Percentiles rank a stretch among this genome's conserved stretches.
These are phyloP conservation scores for Phytophthora constricta DNA, from an alignment of 352 stramenopile species.

Conservation along the genomic window DNA sequence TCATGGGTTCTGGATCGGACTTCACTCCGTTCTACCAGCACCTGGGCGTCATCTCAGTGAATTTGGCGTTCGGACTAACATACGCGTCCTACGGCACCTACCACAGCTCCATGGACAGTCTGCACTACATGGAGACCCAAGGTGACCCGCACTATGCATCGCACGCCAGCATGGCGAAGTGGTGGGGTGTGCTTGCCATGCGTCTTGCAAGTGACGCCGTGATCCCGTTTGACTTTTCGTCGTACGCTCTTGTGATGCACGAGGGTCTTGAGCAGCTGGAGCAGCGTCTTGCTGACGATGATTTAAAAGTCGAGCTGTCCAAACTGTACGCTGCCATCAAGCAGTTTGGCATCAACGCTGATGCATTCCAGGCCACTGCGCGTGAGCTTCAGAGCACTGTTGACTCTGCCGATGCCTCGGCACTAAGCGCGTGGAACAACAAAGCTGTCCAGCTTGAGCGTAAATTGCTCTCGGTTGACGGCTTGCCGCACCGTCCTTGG, in stretches of 20 bases:
- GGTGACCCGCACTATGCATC: slow-evolving; percentile 58
- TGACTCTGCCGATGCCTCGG: not conserved
- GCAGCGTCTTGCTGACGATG: slow-evolving; percentile 10
- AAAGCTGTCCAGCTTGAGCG: slow-evolving; percentile 44
- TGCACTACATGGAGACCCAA: slow-evolving; percentile 60
- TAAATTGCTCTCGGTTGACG: slow-evolving; percentile 31
- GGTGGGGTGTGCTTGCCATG: slow-evolving; percentile 57
- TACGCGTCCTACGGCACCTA: slow-evolving; percentile 63
- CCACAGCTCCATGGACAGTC: slow-evolving; percentile 83
- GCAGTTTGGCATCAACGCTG: slow-evolving; percentile 28
- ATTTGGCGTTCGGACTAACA: slow-evolving; percentile 55
- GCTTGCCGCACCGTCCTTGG: slow-evolving; percentile 49
- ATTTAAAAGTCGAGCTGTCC: slow-evolving; percentile 27
- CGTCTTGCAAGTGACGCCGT: slow-evolving; percentile 44
- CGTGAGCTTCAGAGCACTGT: slow-evolving; percentile 7
- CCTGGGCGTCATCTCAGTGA: slow-evolving; percentile 74
- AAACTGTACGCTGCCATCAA: slow-evolving; percentile 30
- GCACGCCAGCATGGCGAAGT: slow-evolving; percentile 43
- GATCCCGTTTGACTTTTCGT: slow-evolving; percentile 51
- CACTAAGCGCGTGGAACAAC: slow-evolving; percentile 26
- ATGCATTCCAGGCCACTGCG: slow-evolving; percentile 22
- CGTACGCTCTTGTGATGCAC: slow-evolving; percentile 45
- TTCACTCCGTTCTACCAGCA: slow-evolving; percentile 85
- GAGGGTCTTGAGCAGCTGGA: slow-evolving; percentile 31
- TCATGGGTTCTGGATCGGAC: slow-evolving; percentile 61